These are phyloP conservation scores for Schrenkiella parvula DNA, from an alignment of 345 rosid genomes.

Conservation along the genomic window DNA sequence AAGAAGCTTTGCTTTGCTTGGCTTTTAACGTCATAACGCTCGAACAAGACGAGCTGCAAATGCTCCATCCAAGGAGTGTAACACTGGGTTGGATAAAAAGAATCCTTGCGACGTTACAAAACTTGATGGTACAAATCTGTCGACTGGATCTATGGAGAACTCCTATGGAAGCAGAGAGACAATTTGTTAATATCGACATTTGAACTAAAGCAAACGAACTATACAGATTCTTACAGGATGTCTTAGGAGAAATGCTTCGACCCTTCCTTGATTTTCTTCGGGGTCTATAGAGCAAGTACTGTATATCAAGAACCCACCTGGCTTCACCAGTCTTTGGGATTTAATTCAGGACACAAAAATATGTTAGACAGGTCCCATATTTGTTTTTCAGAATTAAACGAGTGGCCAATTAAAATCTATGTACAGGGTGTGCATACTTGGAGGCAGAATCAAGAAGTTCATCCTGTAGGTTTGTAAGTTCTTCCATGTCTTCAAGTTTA, in stretches of 20 bases:
- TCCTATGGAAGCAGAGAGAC: conserved; percentile 44
- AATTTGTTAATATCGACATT: background rate
- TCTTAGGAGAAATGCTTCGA: conserved; percentile 62
- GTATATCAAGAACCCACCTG: conserved; percentile 69
- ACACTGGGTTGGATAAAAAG: conserved; percentile 68
- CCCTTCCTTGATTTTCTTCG: conserved; percentile 85
- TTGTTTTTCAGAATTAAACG: background rate
- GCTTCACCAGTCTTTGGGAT: conserved; percentile 58
- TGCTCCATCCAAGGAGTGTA: conserved; percentile 81
- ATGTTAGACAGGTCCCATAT: background rate
- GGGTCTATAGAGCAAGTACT: conserved; percentile 93
- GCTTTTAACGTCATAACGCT: background rate
- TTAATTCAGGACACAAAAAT: background rate
- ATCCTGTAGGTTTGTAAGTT: conserved; percentile 76
- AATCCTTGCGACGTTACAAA: conserved; percentile 54
- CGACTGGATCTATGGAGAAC: conserved; percentile 62
- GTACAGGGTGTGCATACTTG: conserved; percentile 42
- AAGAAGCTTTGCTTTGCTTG: background rate
- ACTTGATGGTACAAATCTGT: conserved; percentile 53
- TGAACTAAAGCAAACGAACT: background rate
- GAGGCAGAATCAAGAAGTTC: conserved; percentile 90
- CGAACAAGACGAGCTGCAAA: conserved; percentile 20
- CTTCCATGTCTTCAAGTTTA: conserved; percentile 74
- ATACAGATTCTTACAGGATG: conserved; percentile 58
- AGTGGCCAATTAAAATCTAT: background rate